Base-by-base conservation (phyloP, 208 protist species). In the Leishmania braziliensis region DNA sequence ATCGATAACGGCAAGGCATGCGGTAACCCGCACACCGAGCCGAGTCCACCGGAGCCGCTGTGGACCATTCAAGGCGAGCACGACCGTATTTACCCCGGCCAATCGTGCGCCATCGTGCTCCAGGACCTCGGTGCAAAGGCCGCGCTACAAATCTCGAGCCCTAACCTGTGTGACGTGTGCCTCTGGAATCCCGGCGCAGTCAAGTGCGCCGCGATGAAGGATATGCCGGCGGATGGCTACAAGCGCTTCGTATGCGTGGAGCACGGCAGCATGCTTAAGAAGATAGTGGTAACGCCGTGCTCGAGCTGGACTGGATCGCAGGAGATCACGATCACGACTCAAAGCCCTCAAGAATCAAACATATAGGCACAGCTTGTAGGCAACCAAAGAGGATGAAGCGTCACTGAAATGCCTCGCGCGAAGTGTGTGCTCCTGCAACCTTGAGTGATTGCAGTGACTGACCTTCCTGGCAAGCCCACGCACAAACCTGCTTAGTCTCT, bases 111-210 rank as follows among this genome's bases (percentile, higher is more conserved):
- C 2, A 82, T 93, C 48, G 76, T 93, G 14, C 71, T 93, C 71
- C 77, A 92, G 48, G 87, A 94, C 60, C 68, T 84, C 43, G 70
- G 58, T 26, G 83, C 79, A 79, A 83, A 86, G 39, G 74, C 74
- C 6, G 81, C 82, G 36, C 80, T 81, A 14, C 75, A 88, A 82
- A 91, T 95, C 65, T 87, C 84, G 18, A 84, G 85, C 33, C 79
- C 82, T 26, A 91, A 89, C 70, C 84, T 97, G 43, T 84, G 86
- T 33, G 94, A 97, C 83, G 91, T 94, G 43, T 93, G 95, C 62
- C 29, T 98, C 23, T 98, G 95, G 94, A 98, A 98, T 81, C 95
- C 95, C 6, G 93, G 90, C 78, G 72, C 90, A 9, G 91, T 86
- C 62, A 97, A 97, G 87, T 87, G 90, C 60, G 83, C 84, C n/a